These are phyloP conservation scores for Microstroma glucosiphilum DNA, from an alignment of 1,284 basidiomycete genomes.

Conservation along the genomic window DNA sequence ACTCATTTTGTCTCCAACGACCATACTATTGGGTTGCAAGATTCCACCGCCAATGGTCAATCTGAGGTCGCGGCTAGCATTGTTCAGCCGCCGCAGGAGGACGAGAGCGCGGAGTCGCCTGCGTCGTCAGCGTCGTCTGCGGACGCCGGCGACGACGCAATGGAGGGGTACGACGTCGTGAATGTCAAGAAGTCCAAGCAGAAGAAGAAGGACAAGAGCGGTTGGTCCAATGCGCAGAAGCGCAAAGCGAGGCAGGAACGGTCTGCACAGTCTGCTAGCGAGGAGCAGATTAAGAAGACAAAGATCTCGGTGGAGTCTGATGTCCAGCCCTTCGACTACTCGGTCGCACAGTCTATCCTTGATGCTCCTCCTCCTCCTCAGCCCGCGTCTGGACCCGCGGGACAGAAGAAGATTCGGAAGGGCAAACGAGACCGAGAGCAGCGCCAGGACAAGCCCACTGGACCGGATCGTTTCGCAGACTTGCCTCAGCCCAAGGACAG, in stretches of 20 bases:
- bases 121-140: background rate
- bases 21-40: too few species aligned
- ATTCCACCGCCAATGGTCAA: too few species aligned
- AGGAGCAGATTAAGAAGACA: constrained; percentile 8
- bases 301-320: background rate
- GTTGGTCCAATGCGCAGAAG: constrained; percentile 11
- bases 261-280: background rate
- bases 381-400: background rate
- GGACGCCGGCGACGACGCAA: background rate
- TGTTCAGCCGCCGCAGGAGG: too few species aligned
- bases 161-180: background rate
- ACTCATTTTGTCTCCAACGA: too few species aligned
- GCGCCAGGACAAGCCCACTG: background rate
- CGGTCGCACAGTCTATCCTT: background rate
- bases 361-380: background rate
- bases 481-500: background rate
- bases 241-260: constrained; percentile 9
- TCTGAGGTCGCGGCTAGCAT: too few species aligned
- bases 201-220: constrained; percentile 8
- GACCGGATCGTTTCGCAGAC: constrained; percentile 6
- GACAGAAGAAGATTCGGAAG: constrained; percentile 10
- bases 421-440: constrained; percentile 5
- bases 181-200: background rate
- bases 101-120: background rate
- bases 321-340: constrained; percentile 11